phyloP scores from a whole-genome alignment of 2,329 filamentous ascomycete genomes.

The Aspergillus sp. region DNA sequence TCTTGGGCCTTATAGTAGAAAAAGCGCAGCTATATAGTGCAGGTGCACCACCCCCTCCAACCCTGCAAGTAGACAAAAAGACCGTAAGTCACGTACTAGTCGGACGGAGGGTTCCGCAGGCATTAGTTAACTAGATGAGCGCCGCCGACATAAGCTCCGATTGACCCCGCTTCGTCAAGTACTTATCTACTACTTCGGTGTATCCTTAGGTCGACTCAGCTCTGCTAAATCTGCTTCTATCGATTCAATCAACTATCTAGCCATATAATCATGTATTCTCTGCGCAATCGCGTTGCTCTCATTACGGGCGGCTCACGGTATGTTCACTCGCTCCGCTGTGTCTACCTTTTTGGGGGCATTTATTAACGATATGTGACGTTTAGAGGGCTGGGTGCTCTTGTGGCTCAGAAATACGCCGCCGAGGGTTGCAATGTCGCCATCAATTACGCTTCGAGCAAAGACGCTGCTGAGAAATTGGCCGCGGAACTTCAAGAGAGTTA shows the following conservation, averaged over 20 bases:
- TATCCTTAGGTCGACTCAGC: neutral
- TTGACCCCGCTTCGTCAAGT: neutral
- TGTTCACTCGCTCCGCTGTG: slow-evolving; percentile 17
- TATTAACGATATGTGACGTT: too few species aligned
- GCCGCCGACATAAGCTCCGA: neutral
- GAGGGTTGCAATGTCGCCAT: slow-evolving; percentile 70
- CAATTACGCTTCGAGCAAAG: slow-evolving; percentile 68
- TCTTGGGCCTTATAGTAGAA: too few species aligned
- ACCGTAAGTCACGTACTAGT: too few species aligned
- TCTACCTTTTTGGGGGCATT: too few species aligned
- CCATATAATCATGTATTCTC: slow-evolving; percentile 60
- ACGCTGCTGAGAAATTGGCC: slow-evolving; percentile 61
- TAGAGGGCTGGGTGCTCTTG: slow-evolving; percentile 71
- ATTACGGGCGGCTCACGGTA: slow-evolving; percentile 66
- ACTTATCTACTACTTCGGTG: neutral
- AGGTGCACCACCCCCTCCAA: neutral
- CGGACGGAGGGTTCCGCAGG: neutral
- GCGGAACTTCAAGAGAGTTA: slow-evolving; percentile 56
- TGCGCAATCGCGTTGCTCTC: slow-evolving; percentile 63
- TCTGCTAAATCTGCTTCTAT: too few species aligned
- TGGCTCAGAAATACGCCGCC: slow-evolving; percentile 66
- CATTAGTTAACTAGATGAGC: neutral
- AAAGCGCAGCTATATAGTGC: too few species aligned
- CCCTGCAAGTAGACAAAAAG: neutral
- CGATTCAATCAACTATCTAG: too few species aligned